Conservation (phyloP, 2,329 filamentous ascomycete species). For the Bipolaris victoriae region DNA sequence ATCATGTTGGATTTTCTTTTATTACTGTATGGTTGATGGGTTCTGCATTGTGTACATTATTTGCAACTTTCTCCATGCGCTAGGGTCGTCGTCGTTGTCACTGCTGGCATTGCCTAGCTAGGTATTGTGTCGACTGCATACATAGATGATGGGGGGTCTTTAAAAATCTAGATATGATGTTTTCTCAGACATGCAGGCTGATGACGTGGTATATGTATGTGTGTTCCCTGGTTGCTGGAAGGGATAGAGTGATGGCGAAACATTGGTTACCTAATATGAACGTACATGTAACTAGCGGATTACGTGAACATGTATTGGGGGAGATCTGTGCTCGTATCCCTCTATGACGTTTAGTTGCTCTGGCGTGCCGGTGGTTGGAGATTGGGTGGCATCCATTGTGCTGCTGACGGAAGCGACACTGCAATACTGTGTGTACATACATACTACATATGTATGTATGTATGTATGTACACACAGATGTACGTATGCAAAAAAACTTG, state of each 20-base stretch:
- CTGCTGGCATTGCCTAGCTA: constrained; percentile 1
- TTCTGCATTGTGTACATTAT: constrained; percentile 25
- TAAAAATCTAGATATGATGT: constrained; percentile 16
- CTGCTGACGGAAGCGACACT: too few species aligned
- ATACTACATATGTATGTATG: too few species aligned
- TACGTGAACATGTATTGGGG: too few species aligned
- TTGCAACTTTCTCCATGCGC: constrained; percentile 8
- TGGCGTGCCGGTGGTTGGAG: too few species aligned
- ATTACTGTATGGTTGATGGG: constrained; percentile 6
- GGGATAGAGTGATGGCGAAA: too few species aligned
- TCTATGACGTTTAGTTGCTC: too few species aligned
- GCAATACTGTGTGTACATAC: too few species aligned
- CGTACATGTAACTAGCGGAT: too few species aligned
- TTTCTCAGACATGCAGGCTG: background rate
- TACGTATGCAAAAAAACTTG: background rate
- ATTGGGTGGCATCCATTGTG: too few species aligned
- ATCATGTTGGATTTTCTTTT: constrained; percentile 8
- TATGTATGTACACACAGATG: background rate
- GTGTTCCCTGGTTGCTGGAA: background rate
- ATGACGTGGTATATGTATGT: background rate
- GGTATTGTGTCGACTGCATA: constrained; percentile 9
- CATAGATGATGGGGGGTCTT: constrained; percentile 20
- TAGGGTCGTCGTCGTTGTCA: constrained; percentile 10
- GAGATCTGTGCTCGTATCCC: too few species aligned
- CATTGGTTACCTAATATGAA: too few species aligned